A percentile compares a stretch with the other conserved stretches of the same genome.
These are phyloP conservation scores for Trypanosoma platydactyli DNA, from an alignment of 208 protist species.

Conservation along the genomic window DNA sequence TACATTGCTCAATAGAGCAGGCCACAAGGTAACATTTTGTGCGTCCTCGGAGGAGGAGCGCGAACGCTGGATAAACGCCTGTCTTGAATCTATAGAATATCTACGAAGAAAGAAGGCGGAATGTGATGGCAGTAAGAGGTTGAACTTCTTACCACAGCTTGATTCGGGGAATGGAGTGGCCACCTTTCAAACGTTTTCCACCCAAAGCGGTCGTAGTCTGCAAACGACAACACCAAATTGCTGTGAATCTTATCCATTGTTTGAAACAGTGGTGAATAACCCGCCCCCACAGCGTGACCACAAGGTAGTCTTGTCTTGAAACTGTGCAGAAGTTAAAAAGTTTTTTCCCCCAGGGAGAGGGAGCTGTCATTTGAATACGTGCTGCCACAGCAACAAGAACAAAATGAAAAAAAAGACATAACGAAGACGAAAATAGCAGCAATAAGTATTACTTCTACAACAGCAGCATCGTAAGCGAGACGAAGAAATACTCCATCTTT, in stretches of 20 bases:
- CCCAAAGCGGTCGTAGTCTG: neutral
- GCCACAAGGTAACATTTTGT: slow-evolving; percentile 10
- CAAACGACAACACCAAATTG: neutral
- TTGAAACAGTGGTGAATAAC: neutral
- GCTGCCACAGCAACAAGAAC: no score
- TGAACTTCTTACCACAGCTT: neutral
- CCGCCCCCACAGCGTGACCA: neutral
- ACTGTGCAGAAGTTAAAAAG: no score
- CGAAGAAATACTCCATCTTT: no score
- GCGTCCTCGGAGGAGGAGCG: slow-evolving; percentile 13
- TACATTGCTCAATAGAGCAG: slow-evolving; percentile 12
- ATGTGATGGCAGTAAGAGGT: neutral
- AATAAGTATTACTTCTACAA: no score
- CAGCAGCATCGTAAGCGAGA: no score
- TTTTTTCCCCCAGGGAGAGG: no score
- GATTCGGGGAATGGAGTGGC: neutral
- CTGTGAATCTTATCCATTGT: neutral
- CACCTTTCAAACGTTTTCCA: neutral
- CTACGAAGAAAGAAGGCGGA: neutral
- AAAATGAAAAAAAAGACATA: no score
- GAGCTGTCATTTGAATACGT: no score
- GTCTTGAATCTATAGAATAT: slow-evolving; percentile 12
- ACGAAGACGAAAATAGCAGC: no score
- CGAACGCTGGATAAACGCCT: slow-evolving; percentile 10
- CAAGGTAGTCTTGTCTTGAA: no score